Conservation (phyloP, 2,329 filamentous ascomycete genomes). For the Aureobasidium sp. region DNA sequence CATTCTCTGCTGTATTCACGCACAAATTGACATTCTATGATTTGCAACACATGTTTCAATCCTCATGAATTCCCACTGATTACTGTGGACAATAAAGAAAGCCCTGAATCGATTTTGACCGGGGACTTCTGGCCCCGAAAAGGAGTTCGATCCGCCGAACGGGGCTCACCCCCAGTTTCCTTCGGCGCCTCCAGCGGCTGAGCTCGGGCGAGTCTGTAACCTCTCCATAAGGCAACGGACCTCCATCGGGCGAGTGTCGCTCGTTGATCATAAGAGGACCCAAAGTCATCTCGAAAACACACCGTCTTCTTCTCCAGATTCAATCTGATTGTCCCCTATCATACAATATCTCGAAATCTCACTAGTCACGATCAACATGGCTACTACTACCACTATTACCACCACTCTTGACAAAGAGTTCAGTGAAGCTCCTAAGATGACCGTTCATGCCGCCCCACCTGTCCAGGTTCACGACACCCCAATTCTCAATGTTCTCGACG, state of each 20-base stretch:
- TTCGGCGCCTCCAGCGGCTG: neutral
- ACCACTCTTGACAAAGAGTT: neutral
- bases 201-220: neutral
- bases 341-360: neutral
- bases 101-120: neutral
- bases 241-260: neutral
- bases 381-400: constrained; percentile 3
- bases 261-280: neutral
- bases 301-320: neutral
- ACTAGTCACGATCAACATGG: neutral
- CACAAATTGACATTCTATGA: no score
- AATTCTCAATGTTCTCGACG: constrained; percentile 8
- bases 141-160: neutral
- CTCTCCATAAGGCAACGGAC: neutral
- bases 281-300: neutral
- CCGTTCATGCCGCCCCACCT: neutral
- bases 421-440: neutral
- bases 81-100: neutral
- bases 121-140: neutral
- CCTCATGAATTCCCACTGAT: no score
- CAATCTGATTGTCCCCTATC: neutral
- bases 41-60: no score
- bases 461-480: constrained; percentile 7
- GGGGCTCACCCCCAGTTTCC: neutral
- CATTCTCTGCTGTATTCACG: neutral